Evolutionary conservation across 176 grass and related monocot genomes (phyloP).

Genomic region (Eleusine indica): DNA sequence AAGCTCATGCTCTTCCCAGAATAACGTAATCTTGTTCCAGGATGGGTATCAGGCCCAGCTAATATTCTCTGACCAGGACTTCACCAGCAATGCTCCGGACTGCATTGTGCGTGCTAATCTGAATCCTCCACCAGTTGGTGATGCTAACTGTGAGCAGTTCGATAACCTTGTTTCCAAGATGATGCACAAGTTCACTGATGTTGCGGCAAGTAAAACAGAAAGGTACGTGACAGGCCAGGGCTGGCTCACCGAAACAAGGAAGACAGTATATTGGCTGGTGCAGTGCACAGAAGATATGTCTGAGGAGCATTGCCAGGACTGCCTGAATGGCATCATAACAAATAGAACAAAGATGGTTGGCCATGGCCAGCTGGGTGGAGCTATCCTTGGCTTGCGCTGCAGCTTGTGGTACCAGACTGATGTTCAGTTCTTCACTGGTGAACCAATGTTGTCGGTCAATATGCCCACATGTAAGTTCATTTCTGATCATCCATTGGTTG

Average conservation of each 20-base stretch:
- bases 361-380: slow-evolving; percentile 29
- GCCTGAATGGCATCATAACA: neutral
- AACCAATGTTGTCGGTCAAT: slow-evolving; percentile 11
- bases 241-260: slow-evolving; percentile 18
- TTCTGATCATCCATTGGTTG: neutral
- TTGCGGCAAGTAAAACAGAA: neutral
- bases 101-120: neutral
- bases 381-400: slow-evolving; percentile 30
- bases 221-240: slow-evolving; percentile 39
- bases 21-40: slow-evolving; percentile 24
- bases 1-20: neutral
- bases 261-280: slow-evolving; percentile 44
- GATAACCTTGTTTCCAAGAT: slow-evolving; percentile 1
- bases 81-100: slow-evolving; percentile 33
- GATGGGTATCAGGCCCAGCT: slow-evolving; percentile 32
- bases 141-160: neutral
- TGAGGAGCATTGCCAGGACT: neutral
- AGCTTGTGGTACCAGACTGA: slow-evolving; percentile 43
- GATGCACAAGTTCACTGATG: slow-evolving; percentile 1
- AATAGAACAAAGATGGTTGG: neutral
- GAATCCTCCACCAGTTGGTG: slow-evolving; percentile 13
- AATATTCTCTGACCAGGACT: slow-evolving; percentile 47
- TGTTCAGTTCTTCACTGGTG: slow-evolving; percentile 15
- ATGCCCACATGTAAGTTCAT: slow-evolving; percentile 49
- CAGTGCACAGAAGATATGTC: slow-evolving; percentile 47